These are phyloP conservation scores for Chlorella sp. DNA, from an alignment of 139 green algal genomes.

Conservation along the genomic window DNA sequence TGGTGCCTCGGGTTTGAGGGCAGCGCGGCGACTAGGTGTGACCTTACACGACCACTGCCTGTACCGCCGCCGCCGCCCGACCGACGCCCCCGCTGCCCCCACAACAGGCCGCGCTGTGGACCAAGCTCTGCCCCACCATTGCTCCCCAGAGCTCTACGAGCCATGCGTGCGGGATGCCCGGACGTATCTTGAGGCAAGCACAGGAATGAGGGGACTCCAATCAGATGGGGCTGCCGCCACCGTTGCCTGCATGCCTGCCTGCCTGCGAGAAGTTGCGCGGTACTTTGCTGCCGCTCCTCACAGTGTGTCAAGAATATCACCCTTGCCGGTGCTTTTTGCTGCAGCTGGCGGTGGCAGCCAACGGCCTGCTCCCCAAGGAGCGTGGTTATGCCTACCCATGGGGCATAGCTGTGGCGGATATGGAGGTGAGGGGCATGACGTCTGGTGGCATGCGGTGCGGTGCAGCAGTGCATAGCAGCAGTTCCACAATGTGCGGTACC, in stretches of 20 bases:
- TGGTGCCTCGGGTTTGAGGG: background rate
- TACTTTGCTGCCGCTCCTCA: background rate
- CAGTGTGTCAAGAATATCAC: too few species aligned
- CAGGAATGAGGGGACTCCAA: background rate
- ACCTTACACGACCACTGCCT: background rate
- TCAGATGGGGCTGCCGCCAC: background rate
- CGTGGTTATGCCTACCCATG: slow-evolving; percentile 20
- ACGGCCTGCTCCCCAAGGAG: slow-evolving; percentile 18
- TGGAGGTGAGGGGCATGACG: background rate
- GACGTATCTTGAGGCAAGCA: background rate
- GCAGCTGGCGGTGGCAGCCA: slow-evolving; percentile 19
- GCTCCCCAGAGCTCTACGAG: slow-evolving; percentile 26
- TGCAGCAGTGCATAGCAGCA: background rate
- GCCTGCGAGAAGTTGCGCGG: too few species aligned
- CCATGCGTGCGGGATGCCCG: slow-evolving; percentile 8
- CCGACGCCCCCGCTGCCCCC: background rate
- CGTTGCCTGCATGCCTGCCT: background rate
- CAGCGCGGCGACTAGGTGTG: background rate
- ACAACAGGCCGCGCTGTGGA: slow-evolving; percentile 8
- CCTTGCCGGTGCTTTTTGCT: background rate
- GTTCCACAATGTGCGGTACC: background rate
- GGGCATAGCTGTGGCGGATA: slow-evolving; percentile 25
- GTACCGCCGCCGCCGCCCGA: too few species aligned
- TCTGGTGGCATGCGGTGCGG: background rate
- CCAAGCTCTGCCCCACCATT: slow-evolving; percentile 28